Evolutionary conservation across 345 rosid genomes (phyloP).

Genomic region (Linum lewisii): DNA sequence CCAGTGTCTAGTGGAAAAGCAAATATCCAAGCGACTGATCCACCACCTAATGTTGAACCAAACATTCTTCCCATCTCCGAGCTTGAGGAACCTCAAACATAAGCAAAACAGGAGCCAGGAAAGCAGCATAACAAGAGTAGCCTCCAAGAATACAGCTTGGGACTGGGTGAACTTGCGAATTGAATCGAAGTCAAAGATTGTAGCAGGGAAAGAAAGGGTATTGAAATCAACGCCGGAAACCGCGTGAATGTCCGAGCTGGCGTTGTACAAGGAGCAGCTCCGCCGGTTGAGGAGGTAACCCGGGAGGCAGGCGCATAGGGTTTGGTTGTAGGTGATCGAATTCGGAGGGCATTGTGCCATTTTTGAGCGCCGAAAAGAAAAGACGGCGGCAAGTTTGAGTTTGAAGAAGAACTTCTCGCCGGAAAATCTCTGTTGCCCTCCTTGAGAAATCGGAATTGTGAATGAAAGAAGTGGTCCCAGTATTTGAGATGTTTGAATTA

Average conservation of each 20-base stretch:
- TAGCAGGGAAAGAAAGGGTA: slow-evolving; percentile 42
- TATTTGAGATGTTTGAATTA: background rate
- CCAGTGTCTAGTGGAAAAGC: slow-evolving; percentile 94
- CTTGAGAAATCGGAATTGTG: background rate
- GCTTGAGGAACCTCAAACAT: slow-evolving; percentile 60
- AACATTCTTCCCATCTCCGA: slow-evolving; percentile 53
- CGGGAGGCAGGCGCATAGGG: slow-evolving; percentile 65
- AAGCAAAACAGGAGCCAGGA: slow-evolving; percentile 69
- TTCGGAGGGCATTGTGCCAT: slow-evolving; percentile 38
- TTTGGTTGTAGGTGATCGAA: slow-evolving; percentile 52
- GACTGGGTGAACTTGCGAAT: slow-evolving; percentile 77
- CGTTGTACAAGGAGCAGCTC: slow-evolving; percentile 39
- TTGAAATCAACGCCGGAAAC: slow-evolving; percentile 42
- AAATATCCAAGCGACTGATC: slow-evolving; percentile 79
- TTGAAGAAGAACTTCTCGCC: too few species aligned
- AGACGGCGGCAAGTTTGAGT: too few species aligned
- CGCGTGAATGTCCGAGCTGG: slow-evolving; percentile 29
- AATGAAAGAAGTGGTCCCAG: background rate
- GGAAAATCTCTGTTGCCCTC: background rate
- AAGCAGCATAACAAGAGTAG: slow-evolving; percentile 56
- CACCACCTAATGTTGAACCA: slow-evolving; percentile 91
- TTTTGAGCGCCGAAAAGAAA: background rate
- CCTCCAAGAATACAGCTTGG: slow-evolving; percentile 90
- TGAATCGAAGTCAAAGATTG: slow-evolving; percentile 60
- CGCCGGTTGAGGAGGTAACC: slow-evolving; percentile 44